Evolutionary conservation across 305 asterid genomes (phyloP).

Genomic region (Caryopteris hybrid): DNA sequence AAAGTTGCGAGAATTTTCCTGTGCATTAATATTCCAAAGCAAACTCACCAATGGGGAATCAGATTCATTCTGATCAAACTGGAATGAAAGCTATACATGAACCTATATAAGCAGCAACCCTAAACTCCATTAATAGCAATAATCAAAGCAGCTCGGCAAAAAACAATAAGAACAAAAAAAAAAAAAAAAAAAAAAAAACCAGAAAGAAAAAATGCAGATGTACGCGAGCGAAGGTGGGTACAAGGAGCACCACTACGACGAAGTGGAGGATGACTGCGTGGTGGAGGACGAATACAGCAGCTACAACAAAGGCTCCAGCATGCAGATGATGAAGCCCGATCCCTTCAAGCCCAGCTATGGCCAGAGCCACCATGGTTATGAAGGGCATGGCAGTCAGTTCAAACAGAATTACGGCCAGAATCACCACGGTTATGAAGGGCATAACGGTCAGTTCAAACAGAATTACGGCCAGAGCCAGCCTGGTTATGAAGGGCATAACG

Average conservation of each 20-base stretch:
- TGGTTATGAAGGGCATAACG: background rate
- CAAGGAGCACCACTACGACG: background rate
- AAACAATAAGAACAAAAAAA: background rate
- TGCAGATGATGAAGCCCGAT: too few species aligned
- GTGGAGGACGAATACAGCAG: background rate
- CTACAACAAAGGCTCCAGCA: background rate
- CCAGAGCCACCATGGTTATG: background rate
- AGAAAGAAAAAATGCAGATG: constrained; percentile 17
- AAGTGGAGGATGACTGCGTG: background rate
- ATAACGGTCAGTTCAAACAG: background rate
- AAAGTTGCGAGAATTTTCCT: background rate
- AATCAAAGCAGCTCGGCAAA: too few species aligned
- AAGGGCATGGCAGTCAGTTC: background rate
- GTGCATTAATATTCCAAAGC: background rate
- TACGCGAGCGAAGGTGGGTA: background rate
- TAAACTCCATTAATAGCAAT: background rate
- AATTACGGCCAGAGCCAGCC: background rate
- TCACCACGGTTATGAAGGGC: background rate
- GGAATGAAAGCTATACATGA: background rate
- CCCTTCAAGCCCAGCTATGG: too few species aligned
- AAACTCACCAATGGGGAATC: constrained; percentile 10
- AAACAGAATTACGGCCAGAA: background rate
- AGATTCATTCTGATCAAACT: constrained; percentile 20
- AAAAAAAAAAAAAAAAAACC: background rate
- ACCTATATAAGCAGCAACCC: background rate